These are phyloP conservation scores for Spergularia bocconei DNA, from an alignment of 148 eudicot species.

Conservation along the genomic window DNA sequence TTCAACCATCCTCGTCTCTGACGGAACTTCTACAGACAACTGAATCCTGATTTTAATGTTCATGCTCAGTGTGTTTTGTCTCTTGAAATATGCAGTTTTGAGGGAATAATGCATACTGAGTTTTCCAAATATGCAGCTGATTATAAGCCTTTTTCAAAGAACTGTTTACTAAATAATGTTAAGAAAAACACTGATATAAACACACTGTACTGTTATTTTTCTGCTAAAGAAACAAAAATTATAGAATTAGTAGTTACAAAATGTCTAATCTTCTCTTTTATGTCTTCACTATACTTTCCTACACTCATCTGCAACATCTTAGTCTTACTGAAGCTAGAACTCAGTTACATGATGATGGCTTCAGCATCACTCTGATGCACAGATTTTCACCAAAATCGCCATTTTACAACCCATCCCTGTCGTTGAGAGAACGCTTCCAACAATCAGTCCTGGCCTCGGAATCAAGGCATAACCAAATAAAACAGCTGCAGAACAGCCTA, in stretches of 20 bases:
- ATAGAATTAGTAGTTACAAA: not conserved
- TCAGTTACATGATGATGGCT: not conserved
- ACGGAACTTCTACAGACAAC: not conserved
- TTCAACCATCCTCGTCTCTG: not conserved
- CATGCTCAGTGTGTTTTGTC: conserved; percentile 13
- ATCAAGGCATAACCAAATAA: conserved; percentile 8
- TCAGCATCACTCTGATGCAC: conserved; percentile 22
- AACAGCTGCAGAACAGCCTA: not conserved
- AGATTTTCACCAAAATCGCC: conserved; percentile 27
- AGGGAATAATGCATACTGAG: conserved; percentile 3
- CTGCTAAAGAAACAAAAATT: too few species aligned
- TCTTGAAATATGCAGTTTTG: not conserved
- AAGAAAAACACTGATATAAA: not conserved
- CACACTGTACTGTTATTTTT: too few species aligned
- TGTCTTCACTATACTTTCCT: conserved; percentile 17
- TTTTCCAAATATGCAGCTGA: conserved; percentile 17
- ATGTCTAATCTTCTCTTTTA: conserved; percentile 22
- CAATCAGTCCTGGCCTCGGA: conserved; percentile 1
- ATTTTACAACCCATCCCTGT: conserved; percentile 22
- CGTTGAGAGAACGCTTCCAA: conserved; percentile 8
- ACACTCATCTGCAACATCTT: not conserved
- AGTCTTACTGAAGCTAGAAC: conserved; percentile 10
- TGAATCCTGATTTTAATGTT: not conserved
- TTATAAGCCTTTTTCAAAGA: not conserved
- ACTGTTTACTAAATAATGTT: not conserved